These are phyloP conservation scores for Oryza australiensis DNA, from an alignment of 176 grass and related monocot genomes.

Conservation along the genomic window DNA sequence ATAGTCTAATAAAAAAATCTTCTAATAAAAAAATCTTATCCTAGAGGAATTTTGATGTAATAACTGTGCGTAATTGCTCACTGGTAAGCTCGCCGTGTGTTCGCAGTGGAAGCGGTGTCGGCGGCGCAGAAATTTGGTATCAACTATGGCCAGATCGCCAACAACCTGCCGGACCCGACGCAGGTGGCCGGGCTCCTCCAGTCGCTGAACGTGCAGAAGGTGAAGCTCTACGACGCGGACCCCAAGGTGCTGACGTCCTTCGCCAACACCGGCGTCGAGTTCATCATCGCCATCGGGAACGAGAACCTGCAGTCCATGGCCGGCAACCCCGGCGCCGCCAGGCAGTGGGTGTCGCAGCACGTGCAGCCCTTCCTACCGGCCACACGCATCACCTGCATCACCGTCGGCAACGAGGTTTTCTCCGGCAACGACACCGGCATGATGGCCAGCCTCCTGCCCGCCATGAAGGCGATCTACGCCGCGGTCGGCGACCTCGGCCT, in stretches of 20 bases:
- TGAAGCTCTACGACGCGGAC: slow-evolving; percentile 86
- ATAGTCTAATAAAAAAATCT: not conserved
- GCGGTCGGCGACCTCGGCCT: slow-evolving; percentile 50
- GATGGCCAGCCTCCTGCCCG: slow-evolving; percentile 64
- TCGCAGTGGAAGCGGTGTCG: slow-evolving; percentile 35
- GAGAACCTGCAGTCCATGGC: slow-evolving; percentile 64
- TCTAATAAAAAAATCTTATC: not conserved
- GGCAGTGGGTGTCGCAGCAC: slow-evolving; percentile 62
- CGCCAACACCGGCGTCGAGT: slow-evolving; percentile 69
- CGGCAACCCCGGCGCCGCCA: slow-evolving; percentile 24
- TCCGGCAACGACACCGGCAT: slow-evolving; percentile 38
- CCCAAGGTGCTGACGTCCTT: slow-evolving; percentile 62
- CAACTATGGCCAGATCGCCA: slow-evolving; percentile 84
- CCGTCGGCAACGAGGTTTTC: slow-evolving; percentile 87
- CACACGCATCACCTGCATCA: slow-evolving; percentile 76
- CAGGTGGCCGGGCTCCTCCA: slow-evolving; percentile 57
- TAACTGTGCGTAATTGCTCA: not conserved
- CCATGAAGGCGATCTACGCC: slow-evolving; percentile 65
- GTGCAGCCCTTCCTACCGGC: slow-evolving; percentile 72
- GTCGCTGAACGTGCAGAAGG: slow-evolving; percentile 66
- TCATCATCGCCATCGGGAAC: slow-evolving; percentile 73
- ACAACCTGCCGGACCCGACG: slow-evolving; percentile 67
- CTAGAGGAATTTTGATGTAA: not conserved
- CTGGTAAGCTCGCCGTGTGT: slow-evolving; percentile 1
- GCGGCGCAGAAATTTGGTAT: slow-evolving; percentile 66